phyloP scores from a whole-genome alignment of 108 stramenopile genomes.

The Asterionellopsis glacialis region DNA sequence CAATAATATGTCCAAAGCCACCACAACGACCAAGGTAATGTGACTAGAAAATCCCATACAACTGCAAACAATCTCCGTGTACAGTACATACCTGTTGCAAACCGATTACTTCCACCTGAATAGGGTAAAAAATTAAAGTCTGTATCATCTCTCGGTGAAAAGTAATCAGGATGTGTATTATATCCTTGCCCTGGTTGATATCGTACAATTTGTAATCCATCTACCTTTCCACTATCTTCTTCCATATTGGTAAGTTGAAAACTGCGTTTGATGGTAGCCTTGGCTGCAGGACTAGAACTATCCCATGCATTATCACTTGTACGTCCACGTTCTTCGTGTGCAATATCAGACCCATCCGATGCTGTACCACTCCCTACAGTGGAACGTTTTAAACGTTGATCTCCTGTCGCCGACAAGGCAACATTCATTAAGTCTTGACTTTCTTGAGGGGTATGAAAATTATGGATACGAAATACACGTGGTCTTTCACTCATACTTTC shows the following conservation, averaged over 20 bases:
- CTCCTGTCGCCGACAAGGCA: slow-evolving; percentile 46
- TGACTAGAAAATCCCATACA: no score
- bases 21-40: no score
- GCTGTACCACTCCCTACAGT: slow-evolving; percentile 3
- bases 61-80: no score
- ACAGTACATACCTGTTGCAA: no score
- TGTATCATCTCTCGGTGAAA: slow-evolving; percentile 14
- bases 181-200: slow-evolving; percentile 91
- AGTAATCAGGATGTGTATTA: slow-evolving; percentile 86
- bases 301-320: no score
- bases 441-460: slow-evolving; percentile 71
- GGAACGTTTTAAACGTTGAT: slow-evolving; percentile 68
- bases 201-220: slow-evolving; percentile 48
- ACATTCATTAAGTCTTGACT: slow-evolving; percentile 50
- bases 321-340: no score
- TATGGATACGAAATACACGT: slow-evolving; percentile 81
- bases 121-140: slow-evolving; percentile 34
- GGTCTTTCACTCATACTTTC: slow-evolving; percentile 58
- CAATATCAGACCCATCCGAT: no score
- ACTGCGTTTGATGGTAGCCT: no score
- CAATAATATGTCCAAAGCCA: no score
- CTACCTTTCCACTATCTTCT: background rate
- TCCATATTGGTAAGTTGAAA: no score
- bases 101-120: no score
- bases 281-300: no score